Evolutionary conservation across 2,329 filamentous ascomycete species (phyloP).

Genomic region (Alternaria dauci): DNA sequence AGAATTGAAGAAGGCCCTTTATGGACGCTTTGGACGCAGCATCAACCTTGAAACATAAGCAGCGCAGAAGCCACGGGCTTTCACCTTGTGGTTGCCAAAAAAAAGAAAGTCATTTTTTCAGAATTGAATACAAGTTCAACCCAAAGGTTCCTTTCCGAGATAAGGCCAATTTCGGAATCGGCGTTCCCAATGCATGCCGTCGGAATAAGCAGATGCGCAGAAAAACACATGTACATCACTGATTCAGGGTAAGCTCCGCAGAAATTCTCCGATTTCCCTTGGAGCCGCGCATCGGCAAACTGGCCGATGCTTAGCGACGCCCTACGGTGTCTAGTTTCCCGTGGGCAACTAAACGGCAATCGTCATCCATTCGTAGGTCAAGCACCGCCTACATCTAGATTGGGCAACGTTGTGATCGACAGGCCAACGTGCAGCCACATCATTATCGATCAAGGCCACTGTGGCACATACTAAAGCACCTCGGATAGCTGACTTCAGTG

Average conservation of each 20-base stretch:
- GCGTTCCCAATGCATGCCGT: slow-evolving; percentile 2
- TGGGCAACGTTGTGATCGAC: slow-evolving; percentile 19
- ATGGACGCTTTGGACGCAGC: slow-evolving; percentile 92
- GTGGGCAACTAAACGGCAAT: slow-evolving; percentile 8
- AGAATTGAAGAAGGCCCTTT: slow-evolving; percentile 87
- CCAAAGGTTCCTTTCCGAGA: not conserved
- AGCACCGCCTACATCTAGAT: slow-evolving; percentile 20
- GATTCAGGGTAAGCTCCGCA: not conserved
- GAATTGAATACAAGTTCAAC: not conserved
- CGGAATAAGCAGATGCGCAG: slow-evolving; percentile 1
- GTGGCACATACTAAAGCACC: slow-evolving; percentile 8
- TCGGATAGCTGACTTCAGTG: slow-evolving; percentile 20
- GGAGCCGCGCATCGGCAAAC: slow-evolving; percentile 3
- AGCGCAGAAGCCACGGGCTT: not conserved
- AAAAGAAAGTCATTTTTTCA: not conserved
- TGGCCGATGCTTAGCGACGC: not conserved
- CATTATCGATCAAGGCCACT: slow-evolving; percentile 1
- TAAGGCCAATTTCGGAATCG: slow-evolving; percentile 12
- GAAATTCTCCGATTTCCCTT: not conserved
- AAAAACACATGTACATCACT: not conserved
- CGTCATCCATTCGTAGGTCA: slow-evolving; percentile 19
- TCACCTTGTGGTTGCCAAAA: not conserved
- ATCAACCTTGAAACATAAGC: slow-evolving; percentile 89
- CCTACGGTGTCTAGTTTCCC: not conserved
- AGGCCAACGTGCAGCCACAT: slow-evolving; percentile 15